These are phyloP conservation scores for Neocucurbitaria cava DNA, from an alignment of 2,329 filamentous ascomycete genomes.

Conservation along the genomic window DNA sequence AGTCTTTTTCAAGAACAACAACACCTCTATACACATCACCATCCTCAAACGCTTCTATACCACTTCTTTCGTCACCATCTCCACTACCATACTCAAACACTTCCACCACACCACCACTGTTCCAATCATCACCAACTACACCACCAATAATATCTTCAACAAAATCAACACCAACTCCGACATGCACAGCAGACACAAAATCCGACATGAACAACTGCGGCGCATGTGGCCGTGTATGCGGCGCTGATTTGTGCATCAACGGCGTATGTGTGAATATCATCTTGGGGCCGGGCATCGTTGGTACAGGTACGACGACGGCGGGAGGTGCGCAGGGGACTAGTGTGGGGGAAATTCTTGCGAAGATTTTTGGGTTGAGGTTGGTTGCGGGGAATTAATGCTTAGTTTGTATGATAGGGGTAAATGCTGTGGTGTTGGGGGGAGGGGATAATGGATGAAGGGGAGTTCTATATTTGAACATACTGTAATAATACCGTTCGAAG, in stretches of 20 bases:
- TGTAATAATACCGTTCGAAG: neutral
- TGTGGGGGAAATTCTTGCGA: neutral
- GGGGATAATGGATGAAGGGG: too few relatives aligned
- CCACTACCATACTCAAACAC: neutral
- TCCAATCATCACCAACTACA: too few relatives aligned
- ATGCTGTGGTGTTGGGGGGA: too few relatives aligned
- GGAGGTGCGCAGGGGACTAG: neutral
- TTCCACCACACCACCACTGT: neutral
- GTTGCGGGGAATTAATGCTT: too few relatives aligned
- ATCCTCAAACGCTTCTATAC: too few relatives aligned
- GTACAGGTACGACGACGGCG: neutral
- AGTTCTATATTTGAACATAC: too few relatives aligned
- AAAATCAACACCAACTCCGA: neutral
- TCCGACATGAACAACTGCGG: constrained; percentile 1
- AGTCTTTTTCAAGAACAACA: neutral
- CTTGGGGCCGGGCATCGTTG: neutral
- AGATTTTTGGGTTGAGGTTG: neutral
- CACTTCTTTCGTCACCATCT: too few relatives aligned
- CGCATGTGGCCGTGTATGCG: neutral
- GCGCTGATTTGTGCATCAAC: neutral
- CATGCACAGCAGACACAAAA: neutral
- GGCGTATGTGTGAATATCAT: neutral
- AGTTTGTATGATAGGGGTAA: too few relatives aligned
- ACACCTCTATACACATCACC: neutral
- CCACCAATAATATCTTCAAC: too few relatives aligned